A percentile compares a stretch with the other conserved stretches of the same genome.
These are phyloP conservation scores for Fusarium pseudoanthophilum DNA, from an alignment of 2,329 filamentous ascomycete species.

Conservation along the genomic window DNA sequence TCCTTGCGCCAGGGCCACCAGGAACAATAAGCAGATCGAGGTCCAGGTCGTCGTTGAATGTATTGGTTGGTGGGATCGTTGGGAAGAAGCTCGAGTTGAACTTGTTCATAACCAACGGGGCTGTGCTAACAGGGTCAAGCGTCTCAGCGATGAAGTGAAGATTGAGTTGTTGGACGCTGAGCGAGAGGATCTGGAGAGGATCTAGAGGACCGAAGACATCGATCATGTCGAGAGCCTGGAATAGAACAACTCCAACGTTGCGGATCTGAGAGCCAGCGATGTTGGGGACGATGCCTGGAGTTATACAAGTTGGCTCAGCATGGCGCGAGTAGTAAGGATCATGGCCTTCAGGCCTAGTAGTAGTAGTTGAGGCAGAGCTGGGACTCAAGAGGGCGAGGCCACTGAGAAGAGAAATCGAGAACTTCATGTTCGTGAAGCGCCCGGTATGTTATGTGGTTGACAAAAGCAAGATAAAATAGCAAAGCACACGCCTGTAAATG, in stretches of 20 bases:
- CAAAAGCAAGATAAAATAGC: background rate
- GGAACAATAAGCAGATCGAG: slow-evolving; percentile 73
- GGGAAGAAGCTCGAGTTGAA: slow-evolving; percentile 52
- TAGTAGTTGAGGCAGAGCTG: slow-evolving; percentile 14
- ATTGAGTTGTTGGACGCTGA: slow-evolving; percentile 48
- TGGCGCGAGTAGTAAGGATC: background rate
- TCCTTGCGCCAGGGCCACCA: slow-evolving; percentile 65
- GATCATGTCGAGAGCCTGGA: slow-evolving; percentile 57
- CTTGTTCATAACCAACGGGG: slow-evolving; percentile 45
- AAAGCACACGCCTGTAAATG: background rate
- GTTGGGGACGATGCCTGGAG: slow-evolving; percentile 36
- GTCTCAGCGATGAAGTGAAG: slow-evolving; percentile 56
- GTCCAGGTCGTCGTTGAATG: slow-evolving; percentile 62
- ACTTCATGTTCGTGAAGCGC: slow-evolving; percentile 27
- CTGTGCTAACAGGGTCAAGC: slow-evolving; percentile 55
- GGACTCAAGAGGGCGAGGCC: slow-evolving; percentile 15
- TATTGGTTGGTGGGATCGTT: slow-evolving; percentile 56
- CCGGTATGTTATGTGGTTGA: background rate
- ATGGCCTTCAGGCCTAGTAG: background rate
- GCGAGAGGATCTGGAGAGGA: slow-evolving; percentile 55
- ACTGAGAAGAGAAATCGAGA: slow-evolving; percentile 26
- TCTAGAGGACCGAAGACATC: slow-evolving; percentile 61
- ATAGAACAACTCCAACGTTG: slow-evolving; percentile 57
- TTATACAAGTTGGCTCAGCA: slow-evolving; percentile 29
- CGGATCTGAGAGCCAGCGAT: slow-evolving; percentile 36